A percentile compares a stretch with the other conserved stretches of the same genome.
phyloP scores from a whole-genome alignment of 78 protist genomes.

The Anaeramoeba ignava region DNA sequence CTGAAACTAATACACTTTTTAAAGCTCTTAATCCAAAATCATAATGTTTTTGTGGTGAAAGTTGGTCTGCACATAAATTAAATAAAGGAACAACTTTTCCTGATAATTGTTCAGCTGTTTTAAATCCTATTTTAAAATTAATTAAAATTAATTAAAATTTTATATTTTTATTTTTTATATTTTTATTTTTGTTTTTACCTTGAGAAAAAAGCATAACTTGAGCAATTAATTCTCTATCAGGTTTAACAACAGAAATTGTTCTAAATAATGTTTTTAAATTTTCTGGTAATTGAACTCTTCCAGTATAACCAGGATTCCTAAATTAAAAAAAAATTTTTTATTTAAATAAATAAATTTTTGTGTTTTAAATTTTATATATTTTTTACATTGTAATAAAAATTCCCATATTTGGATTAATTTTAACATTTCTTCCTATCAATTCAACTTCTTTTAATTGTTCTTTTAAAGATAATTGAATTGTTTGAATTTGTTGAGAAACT shows the following conservation, averaged over 20 bases:
- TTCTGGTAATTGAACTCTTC: slow-evolving; percentile 95
- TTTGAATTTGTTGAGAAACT: slow-evolving; percentile 93
- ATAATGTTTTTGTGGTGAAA: slow-evolving; percentile 86
- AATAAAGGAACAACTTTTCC: slow-evolving; percentile 85
- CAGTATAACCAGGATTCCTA: slow-evolving; percentile 99
- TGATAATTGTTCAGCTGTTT: slow-evolving; percentile 66
- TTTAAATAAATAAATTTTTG: too few relatives aligned
- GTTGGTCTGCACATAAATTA: slow-evolving; percentile 74
- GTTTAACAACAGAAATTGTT: slow-evolving; percentile 55
- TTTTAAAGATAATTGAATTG: slow-evolving; percentile 66
- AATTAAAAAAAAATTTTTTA: too few relatives aligned
- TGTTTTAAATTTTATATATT: too few relatives aligned
- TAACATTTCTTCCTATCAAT: slow-evolving; percentile 14
- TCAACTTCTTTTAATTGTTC: too few relatives aligned
- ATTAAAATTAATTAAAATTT: too few relatives aligned
- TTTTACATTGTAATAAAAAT: slow-evolving; percentile 97
- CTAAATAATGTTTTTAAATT: slow-evolving; percentile 93
- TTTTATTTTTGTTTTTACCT: too few relatives aligned
- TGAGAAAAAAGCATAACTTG: slow-evolving; percentile 89
- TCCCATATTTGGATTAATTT: slow-evolving; percentile 52
- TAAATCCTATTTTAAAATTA: too few relatives aligned
- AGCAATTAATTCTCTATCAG: slow-evolving; percentile 89
- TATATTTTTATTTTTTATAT: too few relatives aligned
- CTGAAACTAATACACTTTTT: slow-evolving; percentile 74
- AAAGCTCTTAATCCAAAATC: slow-evolving; percentile 98